Evolutionary conservation across 441 rosid genomes (phyloP).

Genomic region (Erodium moschatum): DNA sequence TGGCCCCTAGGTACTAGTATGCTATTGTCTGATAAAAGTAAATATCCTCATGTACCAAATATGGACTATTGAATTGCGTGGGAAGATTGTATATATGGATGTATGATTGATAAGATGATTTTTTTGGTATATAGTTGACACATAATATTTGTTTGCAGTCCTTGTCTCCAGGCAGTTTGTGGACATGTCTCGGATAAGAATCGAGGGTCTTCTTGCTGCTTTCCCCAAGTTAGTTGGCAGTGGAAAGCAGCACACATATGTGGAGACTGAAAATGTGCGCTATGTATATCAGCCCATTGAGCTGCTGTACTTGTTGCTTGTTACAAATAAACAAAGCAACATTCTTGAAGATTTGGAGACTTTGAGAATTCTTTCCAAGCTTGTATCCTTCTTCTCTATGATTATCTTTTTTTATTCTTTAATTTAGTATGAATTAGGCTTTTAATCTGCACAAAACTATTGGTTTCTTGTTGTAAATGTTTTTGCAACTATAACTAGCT

Average conservation of each 20-base stretch:
- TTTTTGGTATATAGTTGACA: background rate
- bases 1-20: background rate
- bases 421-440: background rate
- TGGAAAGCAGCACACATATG: conserved; percentile 91
- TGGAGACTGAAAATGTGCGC: conserved; percentile 92
- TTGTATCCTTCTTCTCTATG: conserved; percentile 43
- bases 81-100: no score
- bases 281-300: conserved; percentile 98
- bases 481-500: no score
- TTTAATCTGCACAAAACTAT: no score
- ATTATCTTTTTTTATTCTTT: conserved; percentile 10
- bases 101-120: background rate
- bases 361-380: conserved; percentile 84
- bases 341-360: conserved; percentile 96
- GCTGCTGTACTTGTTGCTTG: conserved; percentile 73
- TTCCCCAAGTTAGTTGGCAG: conserved; percentile 93
- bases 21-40: background rate
- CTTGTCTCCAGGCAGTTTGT: conserved; percentile 92
- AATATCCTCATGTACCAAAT: background rate
- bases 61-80: background rate
- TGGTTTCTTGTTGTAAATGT: background rate
- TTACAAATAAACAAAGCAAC: conserved; percentile 93
- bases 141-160: conserved; percentile 39
- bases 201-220: conserved; percentile 98
- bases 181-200: conserved; percentile 87